Percentiles rank a stretch among this genome's conserved stretches.
These are phyloP conservation scores for Yamadazyma akitaensis DNA, from an alignment of 805 yeast genomes.

Conservation along the genomic window DNA sequence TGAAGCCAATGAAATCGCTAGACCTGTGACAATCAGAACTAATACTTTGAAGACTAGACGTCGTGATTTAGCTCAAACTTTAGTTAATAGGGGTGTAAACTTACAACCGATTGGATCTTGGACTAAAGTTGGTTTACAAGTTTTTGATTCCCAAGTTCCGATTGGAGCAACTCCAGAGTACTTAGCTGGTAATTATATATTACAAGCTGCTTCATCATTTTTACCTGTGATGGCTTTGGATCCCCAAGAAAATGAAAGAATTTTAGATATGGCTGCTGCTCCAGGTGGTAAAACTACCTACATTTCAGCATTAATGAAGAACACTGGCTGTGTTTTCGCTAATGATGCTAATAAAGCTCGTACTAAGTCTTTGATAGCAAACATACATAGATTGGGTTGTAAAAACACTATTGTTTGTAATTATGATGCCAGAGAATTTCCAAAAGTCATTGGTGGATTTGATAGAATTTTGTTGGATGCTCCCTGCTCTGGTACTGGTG, in stretches of 20 bases:
- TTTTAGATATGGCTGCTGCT: slow-evolving; percentile 98
- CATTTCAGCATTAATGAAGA: slow-evolving; percentile 93
- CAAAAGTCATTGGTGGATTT: slow-evolving; percentile 97
- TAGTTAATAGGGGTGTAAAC: slow-evolving; percentile 95
- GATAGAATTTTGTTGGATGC: slow-evolving; percentile 95
- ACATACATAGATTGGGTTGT: slow-evolving; percentile 95
- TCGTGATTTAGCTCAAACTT: slow-evolving; percentile 90
- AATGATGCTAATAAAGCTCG: slow-evolving; percentile 96
- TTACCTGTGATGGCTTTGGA: slow-evolving; percentile 96
- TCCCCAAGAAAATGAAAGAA: slow-evolving; percentile 96
- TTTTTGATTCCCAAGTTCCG: slow-evolving; percentile 98
- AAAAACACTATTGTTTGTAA: slow-evolving; percentile 94
- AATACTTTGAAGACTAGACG: slow-evolving; percentile 93
- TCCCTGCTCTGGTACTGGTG: slow-evolving; percentile 99
- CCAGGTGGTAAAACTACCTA: slow-evolving; percentile 99
- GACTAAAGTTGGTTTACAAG: slow-evolving; percentile 97
- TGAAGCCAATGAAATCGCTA: slow-evolving; percentile 95
- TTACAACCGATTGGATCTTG: slow-evolving; percentile 95
- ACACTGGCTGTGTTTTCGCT: slow-evolving; percentile 96
- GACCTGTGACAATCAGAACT: slow-evolving; percentile 97
- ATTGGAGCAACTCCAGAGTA: slow-evolving; percentile 99
- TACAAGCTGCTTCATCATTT: slow-evolving; percentile 98
- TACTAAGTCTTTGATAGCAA: slow-evolving; percentile 94
- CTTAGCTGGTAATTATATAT: slow-evolving; percentile 93
- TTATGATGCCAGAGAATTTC: slow-evolving; percentile 97